A percentile compares a stretch with the other conserved stretches of the same genome.
These are phyloP conservation scores for Wickerhamomyces canadensis DNA, from an alignment of 805 yeast species.

Conservation along the genomic window DNA sequence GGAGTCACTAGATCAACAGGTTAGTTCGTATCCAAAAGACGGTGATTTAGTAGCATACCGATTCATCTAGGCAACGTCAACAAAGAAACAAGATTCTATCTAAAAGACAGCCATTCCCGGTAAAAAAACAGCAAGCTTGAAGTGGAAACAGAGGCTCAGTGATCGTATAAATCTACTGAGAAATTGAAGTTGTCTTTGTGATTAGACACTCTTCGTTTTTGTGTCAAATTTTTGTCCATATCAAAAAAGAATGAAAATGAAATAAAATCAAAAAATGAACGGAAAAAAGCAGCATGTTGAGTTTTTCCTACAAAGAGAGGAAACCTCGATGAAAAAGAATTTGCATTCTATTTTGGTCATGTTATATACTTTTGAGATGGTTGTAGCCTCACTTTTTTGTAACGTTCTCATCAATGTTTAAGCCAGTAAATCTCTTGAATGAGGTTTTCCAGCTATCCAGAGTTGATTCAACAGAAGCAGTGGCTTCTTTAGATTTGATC, in stretches of 20 bases:
- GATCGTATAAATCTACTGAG: too few relatives aligned
- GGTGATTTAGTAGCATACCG: neutral
- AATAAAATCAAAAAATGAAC: neutral
- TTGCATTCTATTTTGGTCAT: neutral
- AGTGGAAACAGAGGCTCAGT: neutral
- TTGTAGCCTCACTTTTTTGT: slow-evolving; percentile 35
- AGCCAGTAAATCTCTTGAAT: slow-evolving; percentile 52
- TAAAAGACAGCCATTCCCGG: too few relatives aligned
- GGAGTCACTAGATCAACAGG: neutral
- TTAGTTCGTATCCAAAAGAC: neutral
- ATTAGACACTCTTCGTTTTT: too few relatives aligned
- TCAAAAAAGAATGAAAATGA: neutral
- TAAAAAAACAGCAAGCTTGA: too few relatives aligned
- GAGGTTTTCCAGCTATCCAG: slow-evolving; percentile 19
- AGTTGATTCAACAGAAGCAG: slow-evolving; percentile 29
- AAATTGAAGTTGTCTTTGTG: too few relatives aligned
- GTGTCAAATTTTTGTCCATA: neutral
- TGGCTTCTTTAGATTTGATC: slow-evolving; percentile 10
- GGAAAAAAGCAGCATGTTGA: neutral
- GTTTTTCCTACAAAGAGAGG: neutral
- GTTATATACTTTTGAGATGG: neutral
- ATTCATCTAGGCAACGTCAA: too few relatives aligned
- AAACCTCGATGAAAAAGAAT: neutral
- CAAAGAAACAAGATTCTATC: too few relatives aligned
- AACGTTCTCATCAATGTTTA: slow-evolving; percentile 59